Evolutionary conservation across 306 rosid species (phyloP).

Genomic region (Boehmeria nivea): DNA sequence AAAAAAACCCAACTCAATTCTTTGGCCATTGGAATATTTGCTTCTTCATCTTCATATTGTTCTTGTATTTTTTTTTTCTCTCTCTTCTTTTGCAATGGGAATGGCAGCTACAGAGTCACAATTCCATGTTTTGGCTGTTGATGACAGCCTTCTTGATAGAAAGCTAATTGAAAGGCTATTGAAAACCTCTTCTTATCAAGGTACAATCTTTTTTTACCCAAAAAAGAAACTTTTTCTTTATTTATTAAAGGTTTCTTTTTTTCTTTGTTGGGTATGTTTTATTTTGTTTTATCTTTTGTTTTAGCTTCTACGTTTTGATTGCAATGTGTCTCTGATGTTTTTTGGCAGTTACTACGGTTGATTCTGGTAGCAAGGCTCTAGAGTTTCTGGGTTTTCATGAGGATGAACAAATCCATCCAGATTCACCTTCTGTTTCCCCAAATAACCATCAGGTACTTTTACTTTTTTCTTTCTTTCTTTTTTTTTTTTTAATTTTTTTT

Average conservation of each 20-base stretch:
- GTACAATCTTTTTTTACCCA: constrained; percentile 25
- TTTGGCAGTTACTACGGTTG: constrained; percentile 85
- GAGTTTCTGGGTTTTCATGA: constrained; percentile 72
- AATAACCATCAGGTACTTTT: constrained; percentile 49
- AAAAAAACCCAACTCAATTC: neutral
- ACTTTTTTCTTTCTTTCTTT: neutral
- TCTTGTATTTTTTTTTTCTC: neutral
- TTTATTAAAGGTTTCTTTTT: neutral
- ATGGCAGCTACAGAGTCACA: constrained; percentile 60
- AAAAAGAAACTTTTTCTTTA: neutral
- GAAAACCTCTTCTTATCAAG: constrained; percentile 82
- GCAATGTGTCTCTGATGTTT: constrained; percentile 1
- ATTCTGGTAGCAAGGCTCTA: constrained; percentile 92
- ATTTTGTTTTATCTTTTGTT: neutral
- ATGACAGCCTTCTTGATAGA: constrained; percentile 79
- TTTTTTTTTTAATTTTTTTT: constrained; percentile 11
- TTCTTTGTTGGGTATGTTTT: neutral
- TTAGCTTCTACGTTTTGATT: neutral
- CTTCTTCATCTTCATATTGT: too few relatives aligned
- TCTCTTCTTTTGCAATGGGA: constrained; percentile 54
- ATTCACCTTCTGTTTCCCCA: constrained; percentile 40
- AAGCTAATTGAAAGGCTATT: constrained; percentile 81
- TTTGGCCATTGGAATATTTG: neutral
- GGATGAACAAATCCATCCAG: constrained; percentile 45
- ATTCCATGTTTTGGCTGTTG: constrained; percentile 90